Conservation (phyloP, 2,329 filamentous ascomycete species). For the Mollisiaceae sp. region DNA sequence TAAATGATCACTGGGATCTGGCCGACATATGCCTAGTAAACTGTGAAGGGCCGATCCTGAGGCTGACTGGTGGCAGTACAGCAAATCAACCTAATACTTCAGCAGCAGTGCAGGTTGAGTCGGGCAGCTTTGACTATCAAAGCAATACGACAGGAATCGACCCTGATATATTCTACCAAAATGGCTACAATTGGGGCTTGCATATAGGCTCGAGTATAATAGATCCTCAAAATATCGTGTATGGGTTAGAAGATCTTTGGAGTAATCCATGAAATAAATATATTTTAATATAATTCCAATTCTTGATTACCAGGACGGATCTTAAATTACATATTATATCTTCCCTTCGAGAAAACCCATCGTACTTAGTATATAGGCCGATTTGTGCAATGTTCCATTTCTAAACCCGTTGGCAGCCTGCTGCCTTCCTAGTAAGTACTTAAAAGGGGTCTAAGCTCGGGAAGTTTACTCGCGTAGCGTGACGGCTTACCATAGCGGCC, state of each 20-base stretch:
- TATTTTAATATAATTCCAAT: no score
- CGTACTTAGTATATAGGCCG: no score
- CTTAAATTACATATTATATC: no score
- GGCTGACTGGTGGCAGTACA: neutral
- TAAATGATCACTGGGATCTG: constrained; percentile 37
- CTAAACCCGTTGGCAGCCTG: no score
- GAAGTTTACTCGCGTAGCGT: no score
- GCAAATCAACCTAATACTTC: neutral
- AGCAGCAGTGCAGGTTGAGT: neutral
- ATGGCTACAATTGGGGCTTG: constrained; percentile 8
- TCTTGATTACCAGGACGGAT: no score
- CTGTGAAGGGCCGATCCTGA: constrained; percentile 45
- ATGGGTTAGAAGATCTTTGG: constrained; percentile 21
- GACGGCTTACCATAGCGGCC: no score
- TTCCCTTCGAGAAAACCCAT: no score
- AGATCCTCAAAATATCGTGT: constrained; percentile 15
- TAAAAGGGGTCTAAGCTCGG: no score
- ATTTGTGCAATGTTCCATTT: no score
- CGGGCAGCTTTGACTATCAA: neutral
- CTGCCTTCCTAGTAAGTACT: no score
- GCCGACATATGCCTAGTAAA: constrained; percentile 38
- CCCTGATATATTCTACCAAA: constrained; percentile 13
- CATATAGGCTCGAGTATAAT: constrained; percentile 12
- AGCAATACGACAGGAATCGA: neutral
- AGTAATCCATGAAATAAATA: constrained; percentile 1